Conservation (phyloP, 192 early-diverging fungal genomes). For the Mortierella alpina region DNA sequence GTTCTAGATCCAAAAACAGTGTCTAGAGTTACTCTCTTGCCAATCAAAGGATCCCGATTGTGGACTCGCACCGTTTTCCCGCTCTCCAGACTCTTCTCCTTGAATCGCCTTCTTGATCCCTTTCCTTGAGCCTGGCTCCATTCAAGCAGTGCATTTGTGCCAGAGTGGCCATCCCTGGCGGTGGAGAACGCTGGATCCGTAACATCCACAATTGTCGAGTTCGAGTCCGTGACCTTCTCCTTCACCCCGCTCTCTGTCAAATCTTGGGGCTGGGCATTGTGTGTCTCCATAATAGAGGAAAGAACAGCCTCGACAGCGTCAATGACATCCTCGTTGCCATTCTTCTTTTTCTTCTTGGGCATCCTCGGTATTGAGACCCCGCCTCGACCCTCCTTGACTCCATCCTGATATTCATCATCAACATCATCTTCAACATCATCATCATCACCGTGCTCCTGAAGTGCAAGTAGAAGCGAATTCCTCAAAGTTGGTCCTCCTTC, state of each 20-base stretch:
- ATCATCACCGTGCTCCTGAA: conserved; percentile 24
- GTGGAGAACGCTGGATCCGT: conserved; percentile 41
- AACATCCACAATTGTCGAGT: not conserved
- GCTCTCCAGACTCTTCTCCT: conserved; percentile 15
- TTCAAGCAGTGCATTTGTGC: conserved; percentile 19
- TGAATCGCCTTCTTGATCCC: conserved; percentile 7
- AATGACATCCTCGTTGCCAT: conserved; percentile 25
- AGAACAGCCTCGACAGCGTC: conserved; percentile 65
- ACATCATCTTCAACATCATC: conserved; percentile 28
- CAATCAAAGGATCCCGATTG: conserved; percentile 5
- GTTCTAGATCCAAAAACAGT: not conserved
- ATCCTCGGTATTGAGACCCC: conserved; percentile 22
- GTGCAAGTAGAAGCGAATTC: conserved; percentile 33
- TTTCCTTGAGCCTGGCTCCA: conserved; percentile 38
- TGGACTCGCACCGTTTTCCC: conserved; percentile 18
- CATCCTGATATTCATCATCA: conserved; percentile 20
- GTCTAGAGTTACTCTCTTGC: too few relatives aligned
- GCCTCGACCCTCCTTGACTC: conserved; percentile 3
- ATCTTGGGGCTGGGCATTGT: conserved; percentile 25
- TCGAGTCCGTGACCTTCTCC: not conserved
- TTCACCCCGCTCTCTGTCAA: not conserved
- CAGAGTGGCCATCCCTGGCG: conserved; percentile 15
- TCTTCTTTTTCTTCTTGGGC: conserved; percentile 12
- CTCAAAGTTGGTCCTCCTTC: not conserved
- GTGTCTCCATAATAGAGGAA: conserved; percentile 63